phyloP scores from a whole-genome alignment of 176 grass and related monocot species.

The Oryza nivara region DNA sequence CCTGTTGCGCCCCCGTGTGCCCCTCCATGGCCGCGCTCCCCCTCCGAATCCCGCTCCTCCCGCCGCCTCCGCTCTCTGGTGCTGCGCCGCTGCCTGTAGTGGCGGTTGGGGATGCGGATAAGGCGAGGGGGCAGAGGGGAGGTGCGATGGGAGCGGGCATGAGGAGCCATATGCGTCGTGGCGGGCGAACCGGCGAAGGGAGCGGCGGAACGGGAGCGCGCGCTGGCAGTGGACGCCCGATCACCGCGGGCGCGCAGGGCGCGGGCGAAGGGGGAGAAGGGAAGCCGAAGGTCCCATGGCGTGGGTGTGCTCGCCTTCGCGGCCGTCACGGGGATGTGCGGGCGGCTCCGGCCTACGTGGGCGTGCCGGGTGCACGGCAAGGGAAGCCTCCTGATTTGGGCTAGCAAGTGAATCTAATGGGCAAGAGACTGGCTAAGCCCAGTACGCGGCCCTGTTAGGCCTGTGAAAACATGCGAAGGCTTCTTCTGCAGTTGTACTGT shows the following conservation, averaged over 20 bases:
- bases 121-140: conserved; percentile 26
- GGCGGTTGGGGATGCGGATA: conserved; percentile 12
- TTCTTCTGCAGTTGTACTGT: background rate
- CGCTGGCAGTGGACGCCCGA: conserved; percentile 41
- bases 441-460: background rate
- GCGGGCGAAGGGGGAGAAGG: background rate
- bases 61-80: background rate
- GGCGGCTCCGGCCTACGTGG: no score
- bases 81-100: background rate
- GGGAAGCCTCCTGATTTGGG: background rate
- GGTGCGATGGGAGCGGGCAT: conserved; percentile 28
- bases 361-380: background rate
- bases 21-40: background rate
- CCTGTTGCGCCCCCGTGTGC: background rate
- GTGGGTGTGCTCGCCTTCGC: no score
- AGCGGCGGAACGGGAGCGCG: background rate
- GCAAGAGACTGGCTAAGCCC: background rate
- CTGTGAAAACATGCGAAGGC: no score
- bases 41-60: background rate
- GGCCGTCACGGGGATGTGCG: background rate
- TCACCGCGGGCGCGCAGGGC: conserved; percentile 36
- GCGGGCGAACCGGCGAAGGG: conserved; percentile 28
- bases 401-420: no score
- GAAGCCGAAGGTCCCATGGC: background rate
- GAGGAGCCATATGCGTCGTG: conserved; percentile 40